Evolutionary conservation across 1,284 basidiomycete species (phyloP).

Genomic region (Pisolithus thermaeus): DNA sequence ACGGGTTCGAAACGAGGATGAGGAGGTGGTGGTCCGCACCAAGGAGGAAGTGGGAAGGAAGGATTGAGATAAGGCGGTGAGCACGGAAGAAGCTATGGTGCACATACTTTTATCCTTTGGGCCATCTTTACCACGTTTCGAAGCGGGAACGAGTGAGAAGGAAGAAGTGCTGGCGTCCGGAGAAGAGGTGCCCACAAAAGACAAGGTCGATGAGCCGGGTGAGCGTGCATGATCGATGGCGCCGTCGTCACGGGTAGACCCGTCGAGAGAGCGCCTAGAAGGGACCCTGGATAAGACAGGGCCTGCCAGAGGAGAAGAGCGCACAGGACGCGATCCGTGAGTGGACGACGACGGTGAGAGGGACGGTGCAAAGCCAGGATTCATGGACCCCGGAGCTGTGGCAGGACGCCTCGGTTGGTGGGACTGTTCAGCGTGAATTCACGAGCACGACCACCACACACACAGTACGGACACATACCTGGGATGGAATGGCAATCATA

Average conservation of each 20-base stretch:
- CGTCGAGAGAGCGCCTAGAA: slow-evolving; percentile 15
- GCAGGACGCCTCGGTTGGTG: too few species aligned
- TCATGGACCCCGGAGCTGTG: too few species aligned
- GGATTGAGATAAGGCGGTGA: background rate
- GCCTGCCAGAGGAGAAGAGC: slow-evolving; percentile 25
- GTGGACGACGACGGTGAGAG: background rate
- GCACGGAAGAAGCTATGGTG: background rate
- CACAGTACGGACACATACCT: too few species aligned
- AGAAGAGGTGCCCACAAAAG: background rate
- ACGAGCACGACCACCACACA: too few species aligned
- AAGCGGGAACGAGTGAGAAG: background rate
- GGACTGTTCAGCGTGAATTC: too few species aligned
- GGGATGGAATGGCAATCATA: too few species aligned
- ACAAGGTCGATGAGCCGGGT: background rate
- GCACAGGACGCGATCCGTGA: slow-evolving; percentile 21
- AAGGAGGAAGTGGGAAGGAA: background rate
- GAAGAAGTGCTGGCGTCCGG: background rate
- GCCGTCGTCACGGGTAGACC: slow-evolving; percentile 4
- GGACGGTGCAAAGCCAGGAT: background rate
- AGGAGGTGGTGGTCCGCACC: too few species aligned
- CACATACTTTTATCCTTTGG: background rate
- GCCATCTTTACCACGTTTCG: background rate
- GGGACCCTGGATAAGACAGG: slow-evolving; percentile 23
- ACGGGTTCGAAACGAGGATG: too few species aligned
- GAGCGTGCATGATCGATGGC: background rate